Conservation (phyloP, 805 yeast species). For the Myxozyma mucilagina region DNA sequence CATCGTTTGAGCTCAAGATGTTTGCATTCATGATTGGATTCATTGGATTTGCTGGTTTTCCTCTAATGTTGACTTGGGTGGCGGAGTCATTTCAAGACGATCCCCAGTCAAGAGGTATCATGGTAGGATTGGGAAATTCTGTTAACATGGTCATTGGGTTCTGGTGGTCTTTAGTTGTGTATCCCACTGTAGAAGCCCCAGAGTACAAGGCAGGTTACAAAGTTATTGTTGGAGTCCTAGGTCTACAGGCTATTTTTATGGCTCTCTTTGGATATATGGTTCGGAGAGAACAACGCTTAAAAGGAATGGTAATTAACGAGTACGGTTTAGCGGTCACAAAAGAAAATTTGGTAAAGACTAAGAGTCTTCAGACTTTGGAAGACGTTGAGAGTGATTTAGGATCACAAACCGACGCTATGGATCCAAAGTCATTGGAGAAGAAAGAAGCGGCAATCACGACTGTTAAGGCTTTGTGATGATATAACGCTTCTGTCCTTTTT, state of each 20-base stretch:
- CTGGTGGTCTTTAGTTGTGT: conserved; percentile 41
- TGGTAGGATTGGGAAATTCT: conserved; percentile 11
- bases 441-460: too few species aligned
- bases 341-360: background rate
- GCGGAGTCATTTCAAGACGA: conserved; percentile 15
- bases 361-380: too few species aligned
- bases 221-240: conserved; percentile 15
- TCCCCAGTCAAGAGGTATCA: conserved; percentile 9
- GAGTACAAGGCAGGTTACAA: conserved; percentile 41
- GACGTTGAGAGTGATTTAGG: too few species aligned
- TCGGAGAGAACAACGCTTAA: background rate
- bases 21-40: conserved; percentile 15
- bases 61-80: conserved; percentile 13
- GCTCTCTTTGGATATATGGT: background rate
- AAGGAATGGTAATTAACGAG: conserved; percentile 1
- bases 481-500: too few species aligned
- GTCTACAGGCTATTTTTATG: background rate
- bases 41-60: conserved; percentile 6
- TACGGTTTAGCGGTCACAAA: conserved; percentile 10
- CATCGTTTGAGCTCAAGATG: conserved; percentile 42
- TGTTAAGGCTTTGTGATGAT: too few species aligned
- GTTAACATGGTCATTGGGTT: conserved; percentile 35
- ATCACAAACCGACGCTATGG: too few species aligned
- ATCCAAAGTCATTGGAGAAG: too few species aligned
- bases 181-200: conserved; percentile 42